These are phyloP conservation scores for Ramaria sp. DNA, from an alignment of 768 basidiomycete species.

Conservation along the genomic window DNA sequence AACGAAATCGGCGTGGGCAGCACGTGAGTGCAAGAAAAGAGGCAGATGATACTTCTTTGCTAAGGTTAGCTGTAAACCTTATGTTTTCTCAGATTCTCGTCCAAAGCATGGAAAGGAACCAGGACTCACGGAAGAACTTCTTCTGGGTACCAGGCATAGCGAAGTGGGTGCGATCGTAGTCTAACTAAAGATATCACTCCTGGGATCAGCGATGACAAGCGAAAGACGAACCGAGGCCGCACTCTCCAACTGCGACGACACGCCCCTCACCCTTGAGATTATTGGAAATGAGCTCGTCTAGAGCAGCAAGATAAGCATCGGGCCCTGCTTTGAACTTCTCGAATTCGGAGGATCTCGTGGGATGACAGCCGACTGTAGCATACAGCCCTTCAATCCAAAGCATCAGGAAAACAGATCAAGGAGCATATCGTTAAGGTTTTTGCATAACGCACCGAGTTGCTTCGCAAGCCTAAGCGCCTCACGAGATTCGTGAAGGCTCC, in stretches of 20 bases:
- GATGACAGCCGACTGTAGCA: slow-evolving; percentile 73
- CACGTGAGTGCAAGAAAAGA: slow-evolving; percentile 71
- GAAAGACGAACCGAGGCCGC: slow-evolving; percentile 50
- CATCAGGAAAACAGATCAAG: background rate
- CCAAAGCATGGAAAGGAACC: background rate
- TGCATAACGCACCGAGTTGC: slow-evolving; percentile 32
- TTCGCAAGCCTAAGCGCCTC: slow-evolving; percentile 52
- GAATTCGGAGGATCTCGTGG: slow-evolving; percentile 64
- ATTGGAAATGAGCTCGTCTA: slow-evolving; percentile 42
- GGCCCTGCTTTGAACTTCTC: slow-evolving; percentile 45
- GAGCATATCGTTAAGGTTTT: background rate
- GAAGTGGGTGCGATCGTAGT: slow-evolving; percentile 69
- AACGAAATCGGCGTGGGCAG: slow-evolving; percentile 65
- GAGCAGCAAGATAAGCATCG: slow-evolving; percentile 46
- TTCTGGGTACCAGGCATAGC: slow-evolving; percentile 50
- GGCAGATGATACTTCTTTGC: slow-evolving; percentile 67
- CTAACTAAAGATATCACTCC: slow-evolving; percentile 22
- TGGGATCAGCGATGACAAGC: background rate
- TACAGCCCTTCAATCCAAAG: slow-evolving; percentile 38
- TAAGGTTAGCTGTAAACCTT: slow-evolving; percentile 47
- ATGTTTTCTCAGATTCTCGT: background rate
- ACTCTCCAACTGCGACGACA: slow-evolving; percentile 68
- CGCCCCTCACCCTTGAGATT: slow-evolving; percentile 44
- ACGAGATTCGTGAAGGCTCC: slow-evolving; percentile 52
- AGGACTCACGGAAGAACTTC: slow-evolving; percentile 46